A percentile compares a stretch with the other conserved stretches of the same genome.
Conservation (phyloP, 1,139 yeast genomes). For the Arxiozyma heterogenica region DNA sequence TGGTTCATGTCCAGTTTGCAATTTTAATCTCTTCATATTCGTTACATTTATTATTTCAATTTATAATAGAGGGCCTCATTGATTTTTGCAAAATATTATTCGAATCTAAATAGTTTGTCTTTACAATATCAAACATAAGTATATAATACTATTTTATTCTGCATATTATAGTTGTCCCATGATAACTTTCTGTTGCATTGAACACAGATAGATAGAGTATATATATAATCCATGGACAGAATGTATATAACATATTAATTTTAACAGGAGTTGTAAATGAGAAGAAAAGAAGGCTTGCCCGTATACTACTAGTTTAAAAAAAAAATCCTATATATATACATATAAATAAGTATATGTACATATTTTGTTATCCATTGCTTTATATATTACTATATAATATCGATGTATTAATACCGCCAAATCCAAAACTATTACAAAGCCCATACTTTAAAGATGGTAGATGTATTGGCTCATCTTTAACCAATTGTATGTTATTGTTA, state of each 20-base stretch:
- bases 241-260: too few relatives aligned
- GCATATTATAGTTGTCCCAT: neutral
- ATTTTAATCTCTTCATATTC: too few relatives aligned
- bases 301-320: too few relatives aligned
- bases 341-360: neutral
- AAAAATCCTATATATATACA: neutral
- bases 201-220: too few relatives aligned
- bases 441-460: slow-evolving; percentile 44
- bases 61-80: neutral
- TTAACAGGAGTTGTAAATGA: neutral
- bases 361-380: neutral
- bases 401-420: slow-evolving; percentile 92
- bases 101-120: neutral
- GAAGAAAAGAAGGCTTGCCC: neutral
- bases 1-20: neutral
- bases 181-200: neutral
- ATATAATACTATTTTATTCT: neutral
- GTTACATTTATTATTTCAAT: too few relatives aligned
- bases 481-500: slow-evolving; percentile 47
- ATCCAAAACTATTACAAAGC: slow-evolving; percentile 86
- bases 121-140: neutral
- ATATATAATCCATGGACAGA: too few relatives aligned
- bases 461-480: slow-evolving; percentile 37
- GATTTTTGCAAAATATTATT: too few relatives aligned
- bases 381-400: slow-evolving; percentile 38